Percentiles rank a stretch among this genome's conserved stretches.
These are phyloP conservation scores for Podila verticillata DNA, from an alignment of 192 early-diverging fungal species.

Conservation along the genomic window DNA sequence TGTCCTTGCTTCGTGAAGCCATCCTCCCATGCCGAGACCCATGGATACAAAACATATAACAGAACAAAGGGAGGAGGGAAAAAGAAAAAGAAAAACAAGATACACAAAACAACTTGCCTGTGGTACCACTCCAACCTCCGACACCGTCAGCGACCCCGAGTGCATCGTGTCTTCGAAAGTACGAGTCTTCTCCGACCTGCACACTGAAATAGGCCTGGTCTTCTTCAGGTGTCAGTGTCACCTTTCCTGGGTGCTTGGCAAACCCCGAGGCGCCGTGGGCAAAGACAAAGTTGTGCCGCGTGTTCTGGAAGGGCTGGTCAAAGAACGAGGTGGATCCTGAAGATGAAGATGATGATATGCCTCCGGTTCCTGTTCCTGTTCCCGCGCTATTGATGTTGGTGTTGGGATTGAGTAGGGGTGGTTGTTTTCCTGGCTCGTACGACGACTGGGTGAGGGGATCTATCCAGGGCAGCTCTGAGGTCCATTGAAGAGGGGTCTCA, in stretches of 20 bases:
- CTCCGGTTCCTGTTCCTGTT: conserved; percentile 7
- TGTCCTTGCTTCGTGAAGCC: background rate
- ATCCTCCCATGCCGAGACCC: background rate
- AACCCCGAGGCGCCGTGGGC: conserved; percentile 62
- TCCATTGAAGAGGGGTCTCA: conserved; percentile 15
- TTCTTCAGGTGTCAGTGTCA: conserved; percentile 35
- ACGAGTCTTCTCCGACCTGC: conserved; percentile 94
- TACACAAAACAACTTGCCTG: conserved; percentile 33
- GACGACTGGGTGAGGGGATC: conserved; percentile 29
- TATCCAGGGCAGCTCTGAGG: conserved; percentile 46
- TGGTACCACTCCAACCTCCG: conserved; percentile 88
- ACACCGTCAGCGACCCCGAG: conserved; percentile 96
- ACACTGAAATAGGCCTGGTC: conserved; percentile 68
- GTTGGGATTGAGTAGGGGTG: background rate
- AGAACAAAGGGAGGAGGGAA: background rate
- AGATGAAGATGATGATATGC: background rate
- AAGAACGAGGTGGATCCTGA: conserved; percentile 19
- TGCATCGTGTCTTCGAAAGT: conserved; percentile 86
- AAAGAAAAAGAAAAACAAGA: conserved; percentile 1
- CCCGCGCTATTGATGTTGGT: background rate
- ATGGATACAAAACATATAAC: background rate
- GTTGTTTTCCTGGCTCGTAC: conserved; percentile 12
- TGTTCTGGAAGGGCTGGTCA: conserved; percentile 48
- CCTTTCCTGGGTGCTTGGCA: conserved; percentile 53
- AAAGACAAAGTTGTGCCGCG: conserved; percentile 54